A percentile compares a stretch with the other conserved stretches of the same genome.
phyloP scores from a whole-genome alignment of 352 stramenopile species.

The Pythium diclinum region DNA sequence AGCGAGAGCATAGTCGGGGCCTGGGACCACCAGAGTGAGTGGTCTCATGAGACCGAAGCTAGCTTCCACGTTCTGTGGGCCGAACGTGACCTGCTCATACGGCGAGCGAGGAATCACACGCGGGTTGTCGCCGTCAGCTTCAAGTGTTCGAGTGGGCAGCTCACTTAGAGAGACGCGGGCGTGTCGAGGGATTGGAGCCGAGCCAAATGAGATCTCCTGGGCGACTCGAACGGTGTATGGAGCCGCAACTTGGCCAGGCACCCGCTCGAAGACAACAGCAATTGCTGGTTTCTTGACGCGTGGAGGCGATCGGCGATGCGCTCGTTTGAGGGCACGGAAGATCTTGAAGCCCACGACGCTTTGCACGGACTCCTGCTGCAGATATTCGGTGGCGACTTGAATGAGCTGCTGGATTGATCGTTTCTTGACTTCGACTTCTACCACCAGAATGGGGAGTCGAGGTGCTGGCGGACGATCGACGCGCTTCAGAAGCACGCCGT shows the following conservation, averaged over 20 bases:
- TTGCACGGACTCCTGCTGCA: neutral
- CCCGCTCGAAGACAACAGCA: neutral
- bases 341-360: conserved; percentile 1
- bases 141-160: neutral
- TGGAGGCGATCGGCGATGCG: neutral
- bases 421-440: neutral
- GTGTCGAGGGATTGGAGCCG: neutral
- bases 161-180: neutral
- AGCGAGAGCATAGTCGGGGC: neutral
- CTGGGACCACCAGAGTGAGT: neutral
- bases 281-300: neutral
- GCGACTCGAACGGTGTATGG: neutral
- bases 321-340: neutral
- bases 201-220: neutral
- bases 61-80: neutral
- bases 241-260: neutral
- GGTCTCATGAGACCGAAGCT: neutral
- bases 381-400: neutral
- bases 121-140: neutral
- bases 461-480: neutral
- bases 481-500: neutral
- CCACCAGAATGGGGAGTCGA: neutral
- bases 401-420: neutral
- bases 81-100: neutral
- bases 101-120: neutral